Evolutionary conservation across 148 eudicot species (phyloP), one percentile per base, ranked within the genome.

Genomic region (Amaranthus hypochondriacus): DNA sequence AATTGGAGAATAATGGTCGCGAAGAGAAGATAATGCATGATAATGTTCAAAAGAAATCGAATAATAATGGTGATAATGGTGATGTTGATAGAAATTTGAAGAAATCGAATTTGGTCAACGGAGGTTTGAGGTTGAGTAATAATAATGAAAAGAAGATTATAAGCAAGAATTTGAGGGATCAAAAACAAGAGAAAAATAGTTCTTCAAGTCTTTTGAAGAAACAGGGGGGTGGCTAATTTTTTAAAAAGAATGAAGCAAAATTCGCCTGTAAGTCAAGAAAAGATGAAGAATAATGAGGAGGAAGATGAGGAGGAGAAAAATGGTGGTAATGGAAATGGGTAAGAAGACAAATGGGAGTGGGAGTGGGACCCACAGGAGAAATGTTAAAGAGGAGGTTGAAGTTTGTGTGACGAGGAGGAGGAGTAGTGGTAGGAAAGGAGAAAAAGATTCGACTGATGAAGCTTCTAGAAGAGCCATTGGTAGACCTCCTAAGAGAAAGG

Each of bases 201-300:
- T 52, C 53, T 0, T 55, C 76, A 0, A 69, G 58, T 3, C 48
- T 71, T 5, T 70, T 73, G 66, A 80, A 83, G 73, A 83, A 83
- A 62, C 83, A 83, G 69, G 81, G 81, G 82, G 59, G 82, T 73
- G 70, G 82, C 73, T 11, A 79, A 77, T 71, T 76, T 83, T 44
- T 54, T 76, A 71, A 83, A 78, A 80, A 85, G 78, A 78, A 73
- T 78, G 47, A 82, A 80, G 70, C 82, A 80, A 48, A 75, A 78
- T 48, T 82, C 83, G 12, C 73, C 87, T 0, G 62, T 80, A 6
- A 81, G 75, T 42, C 78, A 82, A 69, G 85, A 82, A 53, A 79
- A 76, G 63, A 48, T 9, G 9, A 52, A 57, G 48, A 65, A 51
- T 12, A 65, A 50, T n/a, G 79, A 54, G 42, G 69, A 58, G 15